Evolutionary conservation across 768 basidiomycete genomes (phyloP).

Genomic region (Macrolepiota albuminosa): DNA sequence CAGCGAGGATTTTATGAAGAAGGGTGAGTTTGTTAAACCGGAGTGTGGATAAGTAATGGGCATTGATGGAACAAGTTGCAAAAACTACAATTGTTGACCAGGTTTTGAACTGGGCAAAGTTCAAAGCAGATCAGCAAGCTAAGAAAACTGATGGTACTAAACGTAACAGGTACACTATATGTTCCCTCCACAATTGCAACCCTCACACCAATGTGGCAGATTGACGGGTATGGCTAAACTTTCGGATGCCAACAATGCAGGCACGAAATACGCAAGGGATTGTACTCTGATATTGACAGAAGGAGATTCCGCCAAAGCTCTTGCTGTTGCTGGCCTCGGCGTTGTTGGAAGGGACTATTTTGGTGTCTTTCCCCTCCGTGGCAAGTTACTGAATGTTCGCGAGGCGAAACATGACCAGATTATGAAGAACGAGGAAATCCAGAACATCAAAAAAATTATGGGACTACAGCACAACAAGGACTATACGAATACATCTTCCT

Average conservation of each 20-base stretch:
- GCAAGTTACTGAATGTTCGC: conserved; percentile 94
- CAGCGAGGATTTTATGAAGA: conserved; percentile 94
- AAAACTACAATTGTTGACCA: conserved; percentile 91
- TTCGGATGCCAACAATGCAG: conserved; percentile 96
- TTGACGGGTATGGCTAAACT: conserved; percentile 90
- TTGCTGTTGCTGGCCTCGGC: conserved; percentile 90
- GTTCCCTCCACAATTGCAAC: not conserved
- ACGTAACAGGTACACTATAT: conserved; percentile 64
- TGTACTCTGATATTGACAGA: conserved; percentile 98
- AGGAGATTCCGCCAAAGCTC: conserved; percentile 97
- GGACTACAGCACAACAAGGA: conserved; percentile 93
- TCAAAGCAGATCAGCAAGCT: conserved; percentile 92
- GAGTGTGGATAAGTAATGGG: not conserved
- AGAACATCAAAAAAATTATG: conserved; percentile 97
- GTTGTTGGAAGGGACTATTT: conserved; percentile 97
- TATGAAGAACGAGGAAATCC: conserved; percentile 97
- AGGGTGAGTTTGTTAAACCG: conserved; percentile 48
- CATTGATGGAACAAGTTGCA: conserved; percentile 46
- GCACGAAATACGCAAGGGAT: conserved; percentile 68
- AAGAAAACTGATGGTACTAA: conserved; percentile 95
- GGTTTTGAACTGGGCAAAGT: conserved; percentile 93
- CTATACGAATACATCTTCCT: conserved; percentile 58
- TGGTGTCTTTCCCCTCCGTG: conserved; percentile 96
- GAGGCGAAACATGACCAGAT: conserved; percentile 96
- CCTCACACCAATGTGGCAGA: conserved; percentile 33